Percentiles rank a stretch among this genome's conserved stretches.
Conservation (phyloP, 2,329 filamentous ascomycete genomes). For the Diaporthe aspalathi region DNA sequence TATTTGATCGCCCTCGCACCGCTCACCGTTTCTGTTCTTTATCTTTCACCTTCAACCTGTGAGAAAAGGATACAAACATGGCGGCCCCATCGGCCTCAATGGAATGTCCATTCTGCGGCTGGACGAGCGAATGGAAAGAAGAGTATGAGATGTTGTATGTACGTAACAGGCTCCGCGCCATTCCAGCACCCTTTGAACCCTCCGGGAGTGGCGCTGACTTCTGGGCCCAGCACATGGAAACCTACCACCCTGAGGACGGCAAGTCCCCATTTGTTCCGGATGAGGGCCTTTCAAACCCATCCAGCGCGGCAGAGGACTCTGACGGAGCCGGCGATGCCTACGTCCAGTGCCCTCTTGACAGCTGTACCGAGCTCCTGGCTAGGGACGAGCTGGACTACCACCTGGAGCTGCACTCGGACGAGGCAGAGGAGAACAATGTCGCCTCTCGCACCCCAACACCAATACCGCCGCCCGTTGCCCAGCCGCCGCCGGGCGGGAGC, state of each 20-base stretch:
- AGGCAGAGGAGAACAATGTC: conserved; percentile 55
- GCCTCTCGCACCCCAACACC: conserved; percentile 24
- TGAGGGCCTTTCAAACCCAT: conserved; percentile 40
- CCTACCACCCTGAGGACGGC: conserved; percentile 44
- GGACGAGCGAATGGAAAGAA: conserved; percentile 43
- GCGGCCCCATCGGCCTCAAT: conserved; percentile 23
- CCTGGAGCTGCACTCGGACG: conserved; percentile 67
- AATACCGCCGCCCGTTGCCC: conserved; percentile 3
- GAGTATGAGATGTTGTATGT: conserved; percentile 52
- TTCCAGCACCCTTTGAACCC: conserved; percentile 1
- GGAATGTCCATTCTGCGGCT: conserved; percentile 53
- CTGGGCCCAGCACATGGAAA: conserved; percentile 46
- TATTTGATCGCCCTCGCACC: not conserved
- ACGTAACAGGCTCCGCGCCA: conserved; percentile 38
- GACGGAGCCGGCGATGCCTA: conserved; percentile 53
- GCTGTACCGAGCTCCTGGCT: conserved; percentile 69
- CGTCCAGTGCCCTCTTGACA: conserved; percentile 64
- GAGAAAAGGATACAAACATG: conserved; percentile 10
- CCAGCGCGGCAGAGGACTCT: conserved; percentile 27
- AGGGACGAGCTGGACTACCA: conserved; percentile 67
- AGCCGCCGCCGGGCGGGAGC: not conserved
- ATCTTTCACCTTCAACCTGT: not conserved
- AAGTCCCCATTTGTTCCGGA: conserved; percentile 42
- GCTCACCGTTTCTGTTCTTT: not conserved
- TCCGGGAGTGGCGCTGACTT: conserved; percentile 35